Conservation (phyloP, 2,329 filamentous ascomycete genomes). For the Chaetomium olivaceum region DNA sequence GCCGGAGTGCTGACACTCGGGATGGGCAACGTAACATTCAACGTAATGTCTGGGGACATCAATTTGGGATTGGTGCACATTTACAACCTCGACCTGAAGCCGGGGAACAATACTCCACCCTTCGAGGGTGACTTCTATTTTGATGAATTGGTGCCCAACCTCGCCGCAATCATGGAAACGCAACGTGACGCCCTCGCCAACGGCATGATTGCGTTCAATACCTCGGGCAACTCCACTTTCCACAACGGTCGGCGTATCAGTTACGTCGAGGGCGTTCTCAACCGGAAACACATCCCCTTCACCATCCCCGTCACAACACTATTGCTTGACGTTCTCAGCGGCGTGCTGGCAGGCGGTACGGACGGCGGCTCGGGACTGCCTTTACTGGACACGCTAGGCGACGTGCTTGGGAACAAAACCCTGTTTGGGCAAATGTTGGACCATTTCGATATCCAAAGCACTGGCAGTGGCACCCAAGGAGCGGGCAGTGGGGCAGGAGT, state of each 20-base stretch:
- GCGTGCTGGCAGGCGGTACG: constrained; percentile 34
- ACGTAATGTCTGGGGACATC: constrained; percentile 44
- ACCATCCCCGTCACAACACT: constrained; percentile 43
- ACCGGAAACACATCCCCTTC: constrained; percentile 41
- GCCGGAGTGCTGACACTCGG: constrained; percentile 46
- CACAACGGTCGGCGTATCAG: constrained; percentile 46
- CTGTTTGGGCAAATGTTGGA: constrained; percentile 18
- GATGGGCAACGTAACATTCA: constrained; percentile 49
- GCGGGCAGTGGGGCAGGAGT: neutral
- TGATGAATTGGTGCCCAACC: constrained; percentile 44
- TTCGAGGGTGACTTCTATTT: constrained; percentile 47
- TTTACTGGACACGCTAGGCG: constrained; percentile 9
- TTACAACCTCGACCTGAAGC: constrained; percentile 43
- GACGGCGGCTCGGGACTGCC: constrained; percentile 1
- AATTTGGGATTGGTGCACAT: constrained; percentile 44
- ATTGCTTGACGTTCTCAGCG: constrained; percentile 41
- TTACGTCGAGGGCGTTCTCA: constrained; percentile 48
- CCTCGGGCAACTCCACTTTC: constrained; percentile 45
- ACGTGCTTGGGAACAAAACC: constrained; percentile 14
- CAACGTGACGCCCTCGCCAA: constrained; percentile 42
- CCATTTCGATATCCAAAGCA: constrained; percentile 4
- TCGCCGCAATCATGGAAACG: constrained; percentile 42
- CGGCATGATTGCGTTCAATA: constrained; percentile 45
- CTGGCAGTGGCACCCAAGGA: neutral
- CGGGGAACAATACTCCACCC: constrained; percentile 45